phyloP scores from a whole-genome alignment of 768 basidiomycete species.

The Lentinula guzmanii region DNA sequence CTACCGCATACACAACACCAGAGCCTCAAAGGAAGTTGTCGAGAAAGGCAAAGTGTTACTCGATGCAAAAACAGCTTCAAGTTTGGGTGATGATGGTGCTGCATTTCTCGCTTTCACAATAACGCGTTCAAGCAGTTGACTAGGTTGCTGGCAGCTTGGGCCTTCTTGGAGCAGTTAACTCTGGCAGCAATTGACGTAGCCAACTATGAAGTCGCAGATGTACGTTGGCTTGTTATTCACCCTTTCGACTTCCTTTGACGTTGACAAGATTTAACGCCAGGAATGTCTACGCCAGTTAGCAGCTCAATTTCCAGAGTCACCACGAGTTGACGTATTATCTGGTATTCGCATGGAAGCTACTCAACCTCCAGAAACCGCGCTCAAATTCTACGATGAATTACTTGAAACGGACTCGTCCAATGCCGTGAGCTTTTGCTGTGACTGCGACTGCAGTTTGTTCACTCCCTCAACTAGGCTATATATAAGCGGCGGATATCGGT shows the following conservation, averaged over 20 bases:
- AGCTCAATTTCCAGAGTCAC: slow-evolving; percentile 70
- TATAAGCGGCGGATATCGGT: slow-evolving; percentile 85
- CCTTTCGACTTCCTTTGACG: slow-evolving; percentile 13
- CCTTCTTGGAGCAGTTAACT: slow-evolving; percentile 73
- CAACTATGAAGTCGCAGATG: slow-evolving; percentile 67
- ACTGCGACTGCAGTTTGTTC: not conserved
- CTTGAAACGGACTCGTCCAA: slow-evolving; percentile 64
- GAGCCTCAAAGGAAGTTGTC: slow-evolving; percentile 55
- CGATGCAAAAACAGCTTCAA: slow-evolving; percentile 34
- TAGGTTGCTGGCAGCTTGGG: slow-evolving; percentile 57
- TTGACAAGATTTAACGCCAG: slow-evolving; percentile 30
- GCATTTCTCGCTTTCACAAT: not conserved
- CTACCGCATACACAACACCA: slow-evolving; percentile 26
- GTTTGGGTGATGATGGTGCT: slow-evolving; percentile 55
- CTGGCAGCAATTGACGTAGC: slow-evolving; percentile 76
- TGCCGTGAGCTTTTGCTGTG: slow-evolving; percentile 42
- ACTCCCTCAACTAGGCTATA: slow-evolving; percentile 34
- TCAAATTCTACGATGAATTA: slow-evolving; percentile 61
- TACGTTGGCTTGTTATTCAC: slow-evolving; percentile 27
- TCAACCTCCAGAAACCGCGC: slow-evolving; percentile 47
- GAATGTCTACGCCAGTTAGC: slow-evolving; percentile 56
- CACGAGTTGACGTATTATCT: slow-evolving; percentile 69
- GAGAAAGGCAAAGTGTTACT: slow-evolving; percentile 47
- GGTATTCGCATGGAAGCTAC: slow-evolving; percentile 76
- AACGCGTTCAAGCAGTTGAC: not conserved